Evolutionary conservation across 495 filamentous ascomycete species (phyloP), one percentile per base, ranked within the genome.

Genomic region (Podospora sp.): DNA sequence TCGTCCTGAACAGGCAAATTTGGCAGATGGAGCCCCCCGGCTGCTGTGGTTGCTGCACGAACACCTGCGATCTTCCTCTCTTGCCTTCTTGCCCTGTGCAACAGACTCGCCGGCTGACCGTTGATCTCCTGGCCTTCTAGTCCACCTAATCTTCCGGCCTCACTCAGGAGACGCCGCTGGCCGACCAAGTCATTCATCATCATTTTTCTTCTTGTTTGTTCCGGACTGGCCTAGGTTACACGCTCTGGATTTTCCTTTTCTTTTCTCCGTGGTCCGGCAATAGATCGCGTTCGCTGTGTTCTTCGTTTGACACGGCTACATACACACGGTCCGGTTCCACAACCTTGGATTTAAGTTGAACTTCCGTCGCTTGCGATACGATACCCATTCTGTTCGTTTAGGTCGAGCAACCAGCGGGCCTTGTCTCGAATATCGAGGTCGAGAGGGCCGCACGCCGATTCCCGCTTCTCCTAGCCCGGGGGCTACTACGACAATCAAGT

Each of bases 301-400:
- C 57, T 59, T 51, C 50, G 57, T 71, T 73, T 74, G 68, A 74
- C 71, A 61, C 78, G 78, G 76, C 70, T 78, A 79, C 66, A 66
- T 70, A 67, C 71, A 72, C 67, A 65, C 63, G 63, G 40, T 63
- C 67, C 72, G 71, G 75, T 80, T 77, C 68, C 75, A 79, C 78
- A 58, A 73, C 78, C 52, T 72, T 72, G 65, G 60, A 62, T 60
- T 72, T 52, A 62, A 74, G 55, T 67, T 69, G 68, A 68, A 26
- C 57, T 52, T 67, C 68, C 63, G 65, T 67, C 59, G 65, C 74
- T 73, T 75, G 67, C 71, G 71, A 70, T 59, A 72, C 68, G 27
- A 40, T 21, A 40, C 58, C 24, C 68, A 29, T 62, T 29, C 60
- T 40, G 62, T 69, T 72, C 67, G 63, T 70, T 74, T 64, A 71